Evolutionary conservation across 2,329 filamentous ascomycete genomes (phyloP).

Genomic region (Fusarium xyrophilum): DNA sequence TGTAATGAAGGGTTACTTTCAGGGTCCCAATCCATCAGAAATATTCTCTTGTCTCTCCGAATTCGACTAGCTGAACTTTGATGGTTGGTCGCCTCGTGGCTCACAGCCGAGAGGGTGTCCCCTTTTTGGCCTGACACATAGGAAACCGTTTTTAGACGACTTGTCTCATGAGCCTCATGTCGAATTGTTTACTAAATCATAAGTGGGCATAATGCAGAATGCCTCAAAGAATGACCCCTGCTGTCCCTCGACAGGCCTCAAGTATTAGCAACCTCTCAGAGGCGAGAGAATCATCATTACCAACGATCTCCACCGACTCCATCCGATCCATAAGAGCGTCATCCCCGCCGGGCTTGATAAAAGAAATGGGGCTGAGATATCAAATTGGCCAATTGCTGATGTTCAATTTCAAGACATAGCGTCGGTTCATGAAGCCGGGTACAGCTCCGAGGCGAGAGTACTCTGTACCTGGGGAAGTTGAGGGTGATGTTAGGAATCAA

Average conservation of each 20-base stretch:
- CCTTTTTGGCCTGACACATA: slow-evolving; percentile 18
- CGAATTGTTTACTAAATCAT: slow-evolving; percentile 3
- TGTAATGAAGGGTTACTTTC: slow-evolving; percentile 18
- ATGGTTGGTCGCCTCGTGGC: slow-evolving; percentile 24
- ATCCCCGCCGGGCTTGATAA: slow-evolving; percentile 20
- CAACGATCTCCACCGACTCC: slow-evolving; percentile 32
- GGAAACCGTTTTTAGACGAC: slow-evolving; percentile 5
- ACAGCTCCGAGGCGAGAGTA: slow-evolving; percentile 15
- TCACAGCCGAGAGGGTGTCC: slow-evolving; percentile 2
- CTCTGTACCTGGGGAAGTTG: slow-evolving; percentile 16
- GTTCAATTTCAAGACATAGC: slow-evolving; percentile 34
- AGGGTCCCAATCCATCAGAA: slow-evolving; percentile 25
- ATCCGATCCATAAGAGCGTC: slow-evolving; percentile 27
- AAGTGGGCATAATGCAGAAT: background rate
- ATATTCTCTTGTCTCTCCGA: slow-evolving; percentile 18
- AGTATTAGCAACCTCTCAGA: slow-evolving; percentile 31
- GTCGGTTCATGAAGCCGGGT: slow-evolving; percentile 20
- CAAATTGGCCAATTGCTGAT: slow-evolving; percentile 27
- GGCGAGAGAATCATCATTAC: slow-evolving; percentile 35
- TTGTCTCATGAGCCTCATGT: slow-evolving; percentile 7
- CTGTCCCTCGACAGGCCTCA: slow-evolving; percentile 1
- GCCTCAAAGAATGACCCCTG: slow-evolving; percentile 17
- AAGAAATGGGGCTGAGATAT: slow-evolving; percentile 11
- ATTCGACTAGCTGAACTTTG: slow-evolving; percentile 21
- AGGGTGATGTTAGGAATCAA: slow-evolving; percentile 16